Percentiles rank a stretch among this genome's conserved stretches.
These are phyloP conservation scores for Ascoidea rubescens DNA, from an alignment of 805 yeast genomes.

Conservation along the genomic window DNA sequence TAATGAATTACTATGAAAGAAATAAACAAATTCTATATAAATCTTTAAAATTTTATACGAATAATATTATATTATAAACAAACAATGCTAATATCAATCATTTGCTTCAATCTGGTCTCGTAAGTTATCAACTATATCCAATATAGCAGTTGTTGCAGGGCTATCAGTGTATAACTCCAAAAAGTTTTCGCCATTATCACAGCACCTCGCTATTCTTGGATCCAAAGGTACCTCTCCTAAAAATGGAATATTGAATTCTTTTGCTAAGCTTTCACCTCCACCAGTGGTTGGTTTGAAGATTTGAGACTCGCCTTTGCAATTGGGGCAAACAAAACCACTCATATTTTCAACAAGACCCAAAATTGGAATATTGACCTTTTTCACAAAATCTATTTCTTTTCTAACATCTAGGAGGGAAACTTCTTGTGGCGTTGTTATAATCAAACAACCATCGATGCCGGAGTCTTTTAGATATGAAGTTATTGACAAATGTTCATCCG, in stretches of 20 bases:
- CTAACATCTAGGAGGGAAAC: constrained; percentile 91
- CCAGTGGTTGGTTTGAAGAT: constrained; percentile 95
- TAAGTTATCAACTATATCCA: constrained; percentile 66
- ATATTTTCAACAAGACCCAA: constrained; percentile 92
- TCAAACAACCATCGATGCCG: constrained; percentile 89
- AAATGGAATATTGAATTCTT: constrained; percentile 65
- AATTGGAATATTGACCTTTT: constrained; percentile 75
- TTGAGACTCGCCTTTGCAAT: constrained; percentile 77
- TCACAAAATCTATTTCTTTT: constrained; percentile 89
- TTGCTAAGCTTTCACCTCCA: constrained; percentile 77
- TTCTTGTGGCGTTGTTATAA: constrained; percentile 96
- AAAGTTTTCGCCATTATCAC: constrained; percentile 80
- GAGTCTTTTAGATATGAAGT: constrained; percentile 77
- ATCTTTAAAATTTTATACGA: too few species aligned
- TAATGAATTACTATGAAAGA: too few species aligned
- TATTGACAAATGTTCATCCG: constrained; percentile 91
- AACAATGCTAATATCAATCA: too few species aligned
- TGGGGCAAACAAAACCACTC: constrained; percentile 98
- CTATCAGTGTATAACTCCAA: constrained; percentile 78
- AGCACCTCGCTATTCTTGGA: constrained; percentile 81
- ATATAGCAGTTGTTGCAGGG: constrained; percentile 79
- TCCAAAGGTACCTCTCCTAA: constrained; percentile 92
- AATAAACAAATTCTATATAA: too few species aligned
- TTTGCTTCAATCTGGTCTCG: constrained; percentile 25
- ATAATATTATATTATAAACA: too few species aligned